These are phyloP conservation scores for Trametes polyzona DNA, from an alignment of 1,284 basidiomycete species.

Conservation along the genomic window DNA sequence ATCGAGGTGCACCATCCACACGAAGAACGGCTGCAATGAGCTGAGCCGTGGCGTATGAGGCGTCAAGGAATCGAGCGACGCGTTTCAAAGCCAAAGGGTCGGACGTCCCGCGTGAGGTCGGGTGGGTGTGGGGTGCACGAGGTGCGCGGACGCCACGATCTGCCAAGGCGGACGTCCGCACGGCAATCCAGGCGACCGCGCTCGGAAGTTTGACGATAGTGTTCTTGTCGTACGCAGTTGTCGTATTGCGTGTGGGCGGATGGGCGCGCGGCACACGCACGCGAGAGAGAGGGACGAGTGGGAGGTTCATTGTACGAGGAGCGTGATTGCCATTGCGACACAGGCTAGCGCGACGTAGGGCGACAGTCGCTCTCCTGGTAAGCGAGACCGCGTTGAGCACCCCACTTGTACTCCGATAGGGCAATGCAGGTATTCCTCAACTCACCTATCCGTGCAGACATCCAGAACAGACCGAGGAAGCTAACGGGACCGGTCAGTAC, in stretches of 20 bases:
- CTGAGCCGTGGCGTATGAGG: background rate
- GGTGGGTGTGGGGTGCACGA: background rate
- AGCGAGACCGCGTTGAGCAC: background rate
- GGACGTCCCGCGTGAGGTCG: background rate
- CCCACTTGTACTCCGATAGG: background rate
- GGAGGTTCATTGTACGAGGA: conserved; percentile 36
- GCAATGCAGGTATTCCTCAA: conserved; percentile 7
- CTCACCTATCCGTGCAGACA: conserved; percentile 89
- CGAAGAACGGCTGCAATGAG: too few species aligned
- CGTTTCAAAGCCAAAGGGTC: background rate
- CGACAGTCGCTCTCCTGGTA: conserved; percentile 64
- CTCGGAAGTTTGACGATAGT: too few species aligned
- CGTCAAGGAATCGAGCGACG: background rate
- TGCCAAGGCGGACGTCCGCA: background rate
- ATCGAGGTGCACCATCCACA: too few species aligned
- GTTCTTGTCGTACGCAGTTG: background rate
- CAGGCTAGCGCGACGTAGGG: conserved; percentile 73
- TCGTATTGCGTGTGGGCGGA: background rate
- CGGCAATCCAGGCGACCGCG: too few species aligned
- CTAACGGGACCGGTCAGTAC: conserved; percentile 42
- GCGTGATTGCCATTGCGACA: conserved; percentile 47
- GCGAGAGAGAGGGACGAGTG: background rate
- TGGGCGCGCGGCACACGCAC: background rate
- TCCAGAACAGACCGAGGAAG: conserved; percentile 91
- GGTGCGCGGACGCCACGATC: background rate